Percentiles rank a stretch among this genome's conserved stretches.
phyloP scores from a whole-genome alignment of 192 early-diverging fungal genomes.

The Helicostylum pulchrum region DNA sequence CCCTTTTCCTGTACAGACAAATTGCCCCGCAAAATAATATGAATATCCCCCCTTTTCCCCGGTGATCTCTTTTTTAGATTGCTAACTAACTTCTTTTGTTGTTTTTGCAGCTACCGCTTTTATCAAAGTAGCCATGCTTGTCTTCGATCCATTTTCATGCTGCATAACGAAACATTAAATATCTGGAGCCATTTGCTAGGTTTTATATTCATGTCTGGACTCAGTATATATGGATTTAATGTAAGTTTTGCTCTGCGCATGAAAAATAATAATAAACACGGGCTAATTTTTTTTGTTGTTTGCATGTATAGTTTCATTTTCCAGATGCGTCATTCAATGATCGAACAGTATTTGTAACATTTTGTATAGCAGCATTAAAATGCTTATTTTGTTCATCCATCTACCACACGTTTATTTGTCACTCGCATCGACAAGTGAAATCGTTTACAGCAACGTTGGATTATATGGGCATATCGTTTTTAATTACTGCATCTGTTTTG shows the following conservation, averaged over 20 bases:
- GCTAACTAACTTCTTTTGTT: background rate
- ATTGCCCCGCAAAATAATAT: too few relatives aligned
- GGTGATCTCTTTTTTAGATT: background rate
- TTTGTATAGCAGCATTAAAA: constrained; percentile 57
- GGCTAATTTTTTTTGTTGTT: background rate
- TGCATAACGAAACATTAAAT: constrained; percentile 54
- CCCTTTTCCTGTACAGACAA: background rate
- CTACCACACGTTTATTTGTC: constrained; percentile 62
- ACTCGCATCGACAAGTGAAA: constrained; percentile 48
- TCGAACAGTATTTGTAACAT: constrained; percentile 48
- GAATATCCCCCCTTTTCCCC: too few relatives aligned
- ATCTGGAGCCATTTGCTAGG: constrained; percentile 40
- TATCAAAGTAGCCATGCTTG: constrained; percentile 47
- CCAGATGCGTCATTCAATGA: constrained; percentile 32
- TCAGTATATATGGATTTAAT: constrained; percentile 33
- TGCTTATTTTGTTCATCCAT: constrained; percentile 58
- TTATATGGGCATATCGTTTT: constrained; percentile 62
- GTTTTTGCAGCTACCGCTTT: constrained; percentile 49
- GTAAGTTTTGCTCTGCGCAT: constrained; percentile 30
- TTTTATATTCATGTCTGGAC: constrained; percentile 30
- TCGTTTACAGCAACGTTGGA: constrained; percentile 56
- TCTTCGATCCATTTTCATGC: constrained; percentile 56
- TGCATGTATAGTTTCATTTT: constrained; percentile 29
- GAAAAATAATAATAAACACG: background rate
- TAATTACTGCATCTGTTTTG: constrained; percentile 59